These are phyloP conservation scores for Globisporangium alternatum DNA, from an alignment of 352 stramenopile species.

Conservation along the genomic window DNA sequence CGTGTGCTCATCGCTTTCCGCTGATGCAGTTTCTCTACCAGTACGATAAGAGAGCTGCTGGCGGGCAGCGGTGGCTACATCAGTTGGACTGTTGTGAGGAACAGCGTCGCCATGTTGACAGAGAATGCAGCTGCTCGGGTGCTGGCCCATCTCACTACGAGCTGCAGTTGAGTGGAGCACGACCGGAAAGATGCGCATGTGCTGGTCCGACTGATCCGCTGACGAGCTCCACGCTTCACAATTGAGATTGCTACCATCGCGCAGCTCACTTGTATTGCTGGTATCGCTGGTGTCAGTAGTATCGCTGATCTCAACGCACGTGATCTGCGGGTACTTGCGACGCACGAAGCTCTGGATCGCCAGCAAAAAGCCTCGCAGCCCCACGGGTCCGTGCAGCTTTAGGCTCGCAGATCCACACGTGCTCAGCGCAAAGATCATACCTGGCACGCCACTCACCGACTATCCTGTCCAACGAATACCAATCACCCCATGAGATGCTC, in stretches of 20 bases:
- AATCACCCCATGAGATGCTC: not conserved
- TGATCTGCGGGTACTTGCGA: slow-evolving; percentile 57
- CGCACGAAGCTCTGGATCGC: slow-evolving; percentile 68
- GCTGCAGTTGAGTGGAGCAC: not conserved
- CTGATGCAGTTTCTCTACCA: slow-evolving; percentile 8
- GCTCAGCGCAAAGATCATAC: slow-evolving; percentile 61
- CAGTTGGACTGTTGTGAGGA: not conserved
- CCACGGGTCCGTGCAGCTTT: slow-evolving; percentile 43
- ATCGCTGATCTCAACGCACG: slow-evolving; percentile 39
- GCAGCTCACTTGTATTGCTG: not conserved
- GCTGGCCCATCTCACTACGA: not conserved
- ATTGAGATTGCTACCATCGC: slow-evolving; percentile 9
- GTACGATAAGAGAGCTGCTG: not conserved
- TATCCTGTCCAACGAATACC: slow-evolving; percentile 14
- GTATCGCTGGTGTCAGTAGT: not conserved
- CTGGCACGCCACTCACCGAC: slow-evolving; percentile 66
- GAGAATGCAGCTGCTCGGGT: slow-evolving; percentile 1
- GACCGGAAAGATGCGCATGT: slow-evolving; percentile 32
- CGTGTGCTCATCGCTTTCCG: slow-evolving; percentile 28
- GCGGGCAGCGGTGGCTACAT: not conserved
- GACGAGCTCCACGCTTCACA: slow-evolving; percentile 22
- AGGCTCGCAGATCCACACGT: slow-evolving; percentile 44
- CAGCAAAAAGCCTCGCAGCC: slow-evolving; percentile 33
- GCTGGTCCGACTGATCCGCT: slow-evolving; percentile 27
- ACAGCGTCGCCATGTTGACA: slow-evolving; percentile 6